Percentiles rank a stretch among this genome's conserved stretches.
phyloP scores from a whole-genome alignment of 768 basidiomycete species.

The Sistotremastrum suecicum region DNA sequence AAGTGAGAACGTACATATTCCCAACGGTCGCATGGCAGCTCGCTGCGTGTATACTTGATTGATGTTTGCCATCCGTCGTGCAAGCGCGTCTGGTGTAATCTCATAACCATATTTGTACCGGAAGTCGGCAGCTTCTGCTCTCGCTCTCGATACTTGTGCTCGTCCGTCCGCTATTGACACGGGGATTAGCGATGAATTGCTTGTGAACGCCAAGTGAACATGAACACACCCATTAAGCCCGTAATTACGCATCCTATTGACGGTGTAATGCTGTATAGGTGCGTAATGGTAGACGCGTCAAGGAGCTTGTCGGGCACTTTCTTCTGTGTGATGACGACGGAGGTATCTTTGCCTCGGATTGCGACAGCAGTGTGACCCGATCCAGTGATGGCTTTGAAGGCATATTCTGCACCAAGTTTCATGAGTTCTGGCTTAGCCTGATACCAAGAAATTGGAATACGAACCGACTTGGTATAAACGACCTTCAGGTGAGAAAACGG shows the following conservation, averaged over 20 bases:
- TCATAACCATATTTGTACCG: conserved; percentile 97
- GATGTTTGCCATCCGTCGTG: conserved; percentile 89
- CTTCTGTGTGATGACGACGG: conserved; percentile 94
- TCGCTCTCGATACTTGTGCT: conserved; percentile 76
- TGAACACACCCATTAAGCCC: conserved; percentile 70
- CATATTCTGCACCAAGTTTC: conserved; percentile 60
- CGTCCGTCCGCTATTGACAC: conserved; percentile 68
- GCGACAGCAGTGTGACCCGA: conserved; percentile 91
- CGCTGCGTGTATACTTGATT: conserved; percentile 98
- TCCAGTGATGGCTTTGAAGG: conserved; percentile 98
- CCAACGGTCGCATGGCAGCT: conserved; percentile 92
- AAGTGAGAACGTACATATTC: conserved; percentile 55
- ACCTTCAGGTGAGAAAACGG: conserved; percentile 95
- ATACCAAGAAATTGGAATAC: conserved; percentile 15
- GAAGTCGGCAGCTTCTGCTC: conserved; percentile 81
- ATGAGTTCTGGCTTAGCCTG: not conserved
- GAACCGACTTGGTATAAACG: conserved; percentile 96
- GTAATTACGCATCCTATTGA: conserved; percentile 98
- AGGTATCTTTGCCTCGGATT: conserved; percentile 86
- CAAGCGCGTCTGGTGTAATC: conserved; percentile 93
- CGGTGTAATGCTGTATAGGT: conserved; percentile 91
- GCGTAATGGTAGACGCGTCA: conserved; percentile 86
- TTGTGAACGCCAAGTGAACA: not conserved
- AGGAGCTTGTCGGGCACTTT: conserved; percentile 98
- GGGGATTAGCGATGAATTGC: not conserved